Evolutionary conservation across 352 stramenopile genomes (phyloP), one percentile per base, ranked within the genome.

Genomic region (Phytophthora podocarpi): DNA sequence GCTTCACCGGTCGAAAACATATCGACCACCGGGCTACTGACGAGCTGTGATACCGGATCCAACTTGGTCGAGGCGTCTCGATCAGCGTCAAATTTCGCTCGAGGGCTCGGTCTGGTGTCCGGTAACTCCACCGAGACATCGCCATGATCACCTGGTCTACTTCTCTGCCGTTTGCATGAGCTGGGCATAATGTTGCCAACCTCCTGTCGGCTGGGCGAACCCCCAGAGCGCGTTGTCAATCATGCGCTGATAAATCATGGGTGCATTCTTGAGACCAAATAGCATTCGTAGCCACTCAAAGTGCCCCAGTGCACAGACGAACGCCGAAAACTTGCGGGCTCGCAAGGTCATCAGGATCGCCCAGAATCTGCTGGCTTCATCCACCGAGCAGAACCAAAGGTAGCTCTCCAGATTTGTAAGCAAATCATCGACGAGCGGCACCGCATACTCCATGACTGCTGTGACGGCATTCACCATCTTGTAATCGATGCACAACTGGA

Each of bases 201-300:
- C 34, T 16, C 21, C 23, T 18, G 30, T 57, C 5, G 49, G 26
- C n/a, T 58, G 18, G 1, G 48, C 36, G 12, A 41, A 32, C 0
- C 35, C 26, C 36, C 50, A 48, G 0, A 49, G 5, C 2, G 12
- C 26, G 8, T 24, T 56, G 24, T 46, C 32, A 10, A 45, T 10
- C 32, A 56, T 36, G 4, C 21, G 48, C 9, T 48, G 36, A 8
- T 49, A 58, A 12, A 58, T 48, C 20, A 58, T 58, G 6, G 37
- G 50, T 6, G 50, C 27, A 16, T 40, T 58, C 15, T 55, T 45
- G 3, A 48, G 18, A 3, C 49, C 26, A 18, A 48, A 47, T 8
- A 18, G 50, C 36, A 49, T 40, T 1, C 47, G 31, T 4, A 55
- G 32, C 47, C 47, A 55, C 32, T 55, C 32, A 9, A 55, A 55